Evolutionary conservation across 2,329 filamentous ascomycete species (phyloP).

Genomic region (Graphilbum ipis-grandicollis): DNA sequence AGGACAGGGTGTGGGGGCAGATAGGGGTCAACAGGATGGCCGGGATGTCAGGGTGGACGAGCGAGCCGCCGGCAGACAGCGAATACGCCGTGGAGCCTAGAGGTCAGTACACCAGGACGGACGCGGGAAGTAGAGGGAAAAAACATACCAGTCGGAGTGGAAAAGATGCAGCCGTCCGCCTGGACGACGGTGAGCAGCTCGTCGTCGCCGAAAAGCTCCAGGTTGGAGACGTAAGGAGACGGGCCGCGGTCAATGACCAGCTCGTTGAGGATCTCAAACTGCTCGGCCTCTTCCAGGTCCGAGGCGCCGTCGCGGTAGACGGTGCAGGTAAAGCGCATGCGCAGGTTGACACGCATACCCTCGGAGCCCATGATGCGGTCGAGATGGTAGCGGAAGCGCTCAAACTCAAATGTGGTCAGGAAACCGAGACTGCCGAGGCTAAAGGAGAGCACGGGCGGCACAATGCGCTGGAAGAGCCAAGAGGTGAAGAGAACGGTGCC

Average conservation of each 20-base stretch:
- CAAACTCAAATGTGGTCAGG: slow-evolving; percentile 74
- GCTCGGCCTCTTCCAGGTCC: slow-evolving; percentile 69
- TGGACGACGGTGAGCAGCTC: slow-evolving; percentile 90
- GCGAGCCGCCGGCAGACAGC: slow-evolving; percentile 81
- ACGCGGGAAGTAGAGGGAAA: not conserved
- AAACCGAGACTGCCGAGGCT: slow-evolving; percentile 76
- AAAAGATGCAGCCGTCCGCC: slow-evolving; percentile 95
- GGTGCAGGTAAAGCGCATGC: slow-evolving; percentile 98
- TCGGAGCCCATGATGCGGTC: slow-evolving; percentile 82
- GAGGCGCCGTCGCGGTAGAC: slow-evolving; percentile 56
- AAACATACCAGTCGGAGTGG: slow-evolving; percentile 64
- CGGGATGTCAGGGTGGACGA: slow-evolving; percentile 92
- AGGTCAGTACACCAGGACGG: slow-evolving; percentile 2
- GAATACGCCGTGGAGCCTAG: slow-evolving; percentile 79
- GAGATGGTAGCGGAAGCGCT: slow-evolving; percentile 72
- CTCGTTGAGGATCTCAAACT: slow-evolving; percentile 96
- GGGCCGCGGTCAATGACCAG: slow-evolving; percentile 95
- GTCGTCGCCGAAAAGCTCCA: slow-evolving; percentile 91
- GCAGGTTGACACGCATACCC: slow-evolving; percentile 92
- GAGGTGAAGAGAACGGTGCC: slow-evolving; percentile 79
- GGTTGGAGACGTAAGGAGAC: slow-evolving; percentile 88
- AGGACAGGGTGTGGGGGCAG: slow-evolving; percentile 90
- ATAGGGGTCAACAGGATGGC: slow-evolving; percentile 94
- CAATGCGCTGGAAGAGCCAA: slow-evolving; percentile 82
- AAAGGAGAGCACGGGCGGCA: slow-evolving; percentile 72